phyloP scores from a whole-genome alignment of 1,284 basidiomycete species.

The Moesziomyces antarcticus region DNA sequence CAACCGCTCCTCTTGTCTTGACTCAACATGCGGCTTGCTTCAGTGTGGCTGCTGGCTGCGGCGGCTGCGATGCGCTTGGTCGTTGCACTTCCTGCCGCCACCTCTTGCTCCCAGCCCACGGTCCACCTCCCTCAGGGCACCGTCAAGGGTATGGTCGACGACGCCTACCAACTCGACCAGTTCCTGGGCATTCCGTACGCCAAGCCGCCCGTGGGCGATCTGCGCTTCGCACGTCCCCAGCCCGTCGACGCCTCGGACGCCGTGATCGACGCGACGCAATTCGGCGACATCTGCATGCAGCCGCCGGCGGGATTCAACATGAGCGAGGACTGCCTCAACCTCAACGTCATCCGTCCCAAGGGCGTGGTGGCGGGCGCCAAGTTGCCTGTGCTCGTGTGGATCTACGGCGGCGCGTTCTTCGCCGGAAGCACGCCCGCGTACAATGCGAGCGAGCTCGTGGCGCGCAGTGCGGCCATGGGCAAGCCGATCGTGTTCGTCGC shows the following conservation, averaged over 20 bases:
- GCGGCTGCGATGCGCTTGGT: slow-evolving; percentile 6
- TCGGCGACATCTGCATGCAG: slow-evolving; percentile 38
- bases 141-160: slow-evolving; percentile 21
- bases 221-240: slow-evolving; percentile 41
- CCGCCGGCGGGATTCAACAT: slow-evolving; percentile 15
- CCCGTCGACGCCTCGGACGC: slow-evolving; percentile 13
- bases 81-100: slow-evolving; percentile 13
- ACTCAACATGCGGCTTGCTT: slow-evolving; percentile 8
- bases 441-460: slow-evolving; percentile 48
- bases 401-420: slow-evolving; percentile 46
- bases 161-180: slow-evolving; percentile 22
- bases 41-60: slow-evolving; percentile 1
- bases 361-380: slow-evolving; percentile 14
- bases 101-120: slow-evolving; percentile 7
- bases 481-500: slow-evolving; percentile 52
- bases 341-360: slow-evolving; percentile 48
- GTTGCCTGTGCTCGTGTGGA: slow-evolving; percentile 46
- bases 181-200: slow-evolving; percentile 53
- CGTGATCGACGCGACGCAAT: slow-evolving; percentile 37
- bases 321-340: slow-evolving; percentile 49
- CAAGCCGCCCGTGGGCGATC: slow-evolving; percentile 31
- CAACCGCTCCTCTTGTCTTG: background rate
- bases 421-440: slow-evolving; percentile 17
- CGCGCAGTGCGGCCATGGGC: slow-evolving; percentile 25
- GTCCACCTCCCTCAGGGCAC: slow-evolving; percentile 31